These are phyloP conservation scores for Auricularia heimuer DNA, from an alignment of 768 basidiomycete genomes.

Conservation along the genomic window DNA sequence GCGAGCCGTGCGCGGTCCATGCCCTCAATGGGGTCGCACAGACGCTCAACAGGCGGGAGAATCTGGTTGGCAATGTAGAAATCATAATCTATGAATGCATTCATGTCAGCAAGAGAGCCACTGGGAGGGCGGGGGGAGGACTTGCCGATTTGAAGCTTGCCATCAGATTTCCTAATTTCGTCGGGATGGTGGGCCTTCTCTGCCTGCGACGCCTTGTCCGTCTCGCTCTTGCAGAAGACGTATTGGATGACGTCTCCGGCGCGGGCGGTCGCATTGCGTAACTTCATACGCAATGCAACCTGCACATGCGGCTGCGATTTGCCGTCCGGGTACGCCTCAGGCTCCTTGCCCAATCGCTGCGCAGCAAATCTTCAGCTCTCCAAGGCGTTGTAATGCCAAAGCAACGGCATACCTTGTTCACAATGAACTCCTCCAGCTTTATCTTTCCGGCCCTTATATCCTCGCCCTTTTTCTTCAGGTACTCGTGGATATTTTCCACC, in stretches of 20 bases:
- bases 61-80: conserved; percentile 88
- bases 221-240: conserved; percentile 65
- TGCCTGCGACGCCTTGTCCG: conserved; percentile 69
- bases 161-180: conserved; percentile 49
- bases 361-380: not conserved
- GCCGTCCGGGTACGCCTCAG: conserved; percentile 92
- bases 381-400: not conserved
- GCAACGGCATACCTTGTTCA: conserved; percentile 61
- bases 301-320: conserved; percentile 96
- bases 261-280: conserved; percentile 68
- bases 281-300: conserved; percentile 85
- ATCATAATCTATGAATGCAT: conserved; percentile 59
- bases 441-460: conserved; percentile 69
- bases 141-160: conserved; percentile 66
- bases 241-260: conserved; percentile 93
- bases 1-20: conserved; percentile 87
- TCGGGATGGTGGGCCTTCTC: conserved; percentile 91
- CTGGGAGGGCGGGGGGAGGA: not conserved
- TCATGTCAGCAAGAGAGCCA: too few species aligned
- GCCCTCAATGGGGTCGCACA: conserved; percentile 95
- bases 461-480: conserved; percentile 65
- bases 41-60: conserved; percentile 85
- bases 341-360: conserved; percentile 91
- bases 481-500: conserved; percentile 87
- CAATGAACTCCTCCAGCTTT: conserved; percentile 87